Evolutionary conservation across 495 filamentous ascomycete species (phyloP).

Genomic region (Penicillium canariense): DNA sequence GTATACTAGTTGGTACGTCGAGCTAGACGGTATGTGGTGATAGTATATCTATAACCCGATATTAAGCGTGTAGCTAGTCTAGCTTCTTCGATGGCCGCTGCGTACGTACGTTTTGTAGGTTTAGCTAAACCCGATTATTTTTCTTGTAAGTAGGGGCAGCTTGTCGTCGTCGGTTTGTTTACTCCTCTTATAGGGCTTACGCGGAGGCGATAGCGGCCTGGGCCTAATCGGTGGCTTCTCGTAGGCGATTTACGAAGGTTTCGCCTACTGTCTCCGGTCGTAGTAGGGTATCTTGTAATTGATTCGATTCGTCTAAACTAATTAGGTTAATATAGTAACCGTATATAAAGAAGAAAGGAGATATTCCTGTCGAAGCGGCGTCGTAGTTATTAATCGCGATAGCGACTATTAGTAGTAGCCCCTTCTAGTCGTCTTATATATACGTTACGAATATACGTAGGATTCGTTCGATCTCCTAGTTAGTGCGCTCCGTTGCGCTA

Average conservation of each 20-base stretch:
- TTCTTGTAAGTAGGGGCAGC: neutral
- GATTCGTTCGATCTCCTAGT: slow-evolving; percentile 1
- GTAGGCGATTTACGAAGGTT: neutral
- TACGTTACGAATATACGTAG: neutral
- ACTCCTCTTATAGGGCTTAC: neutral
- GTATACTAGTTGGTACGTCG: neutral
- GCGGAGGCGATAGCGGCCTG: neutral
- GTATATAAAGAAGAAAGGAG: slow-evolving; percentile 1
- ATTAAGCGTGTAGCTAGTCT: neutral
- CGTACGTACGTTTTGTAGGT: neutral
- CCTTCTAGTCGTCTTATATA: neutral
- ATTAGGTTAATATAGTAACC: slow-evolving; percentile 1
- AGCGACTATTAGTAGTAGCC: neutral
- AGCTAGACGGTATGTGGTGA: neutral
- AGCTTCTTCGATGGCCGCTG: neutral
- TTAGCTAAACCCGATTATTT: slow-evolving; percentile 2
- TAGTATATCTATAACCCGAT: neutral
- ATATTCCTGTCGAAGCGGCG: neutral
- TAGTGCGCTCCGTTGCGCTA: neutral
- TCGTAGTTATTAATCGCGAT: slow-evolving; percentile 1
- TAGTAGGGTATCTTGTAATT: neutral
- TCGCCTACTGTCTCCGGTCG: neutral
- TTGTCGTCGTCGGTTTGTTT: neutral
- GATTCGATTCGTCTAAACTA: neutral
- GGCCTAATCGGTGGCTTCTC: slow-evolving; percentile 5